A percentile compares a stretch with the other conserved stretches of the same genome.
Conservation (phyloP, 768 basidiomycete genomes). For the Gymnopilus dilepis region DNA sequence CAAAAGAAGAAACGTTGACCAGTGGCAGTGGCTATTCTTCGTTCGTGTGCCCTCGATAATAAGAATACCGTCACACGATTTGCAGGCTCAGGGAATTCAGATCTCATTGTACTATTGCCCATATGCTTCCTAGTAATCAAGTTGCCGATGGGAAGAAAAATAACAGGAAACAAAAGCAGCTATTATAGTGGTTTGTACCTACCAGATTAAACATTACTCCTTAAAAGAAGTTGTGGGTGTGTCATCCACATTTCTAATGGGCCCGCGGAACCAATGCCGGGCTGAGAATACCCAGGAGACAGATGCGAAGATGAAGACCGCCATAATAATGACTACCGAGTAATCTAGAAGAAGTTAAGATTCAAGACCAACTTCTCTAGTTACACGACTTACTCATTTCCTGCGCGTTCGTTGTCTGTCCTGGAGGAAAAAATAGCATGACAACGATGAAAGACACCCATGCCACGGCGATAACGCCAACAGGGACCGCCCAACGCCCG, state of each 20-base stretch:
- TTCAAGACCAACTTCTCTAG: background rate
- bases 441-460: constrained; percentile 71
- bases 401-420: constrained; percentile 41
- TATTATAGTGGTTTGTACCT: background rate
- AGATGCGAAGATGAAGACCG: constrained; percentile 68
- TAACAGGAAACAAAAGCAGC: background rate
- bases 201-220: background rate
- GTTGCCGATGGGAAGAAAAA: background rate
- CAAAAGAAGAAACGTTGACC: background rate
- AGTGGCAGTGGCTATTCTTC: background rate
- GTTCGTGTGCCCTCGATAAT: background rate
- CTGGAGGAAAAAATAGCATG: constrained; percentile 62
- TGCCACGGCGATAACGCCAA: constrained; percentile 63
- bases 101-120: too few relatives aligned
- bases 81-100: background rate
- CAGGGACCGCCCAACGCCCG: constrained; percentile 62
- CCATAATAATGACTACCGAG: constrained; percentile 66
- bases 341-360: constrained; percentile 53
- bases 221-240: constrained; percentile 9
- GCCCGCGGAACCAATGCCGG: constrained; percentile 73
- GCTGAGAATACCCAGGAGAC: constrained; percentile 71
- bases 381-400: constrained; percentile 60
- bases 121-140: background rate
- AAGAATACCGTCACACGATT: background rate
- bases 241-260: constrained; percentile 55